Evolutionary conservation across 2,329 filamentous ascomycete genomes (phyloP).

Genomic region (Camillea tinctor): DNA sequence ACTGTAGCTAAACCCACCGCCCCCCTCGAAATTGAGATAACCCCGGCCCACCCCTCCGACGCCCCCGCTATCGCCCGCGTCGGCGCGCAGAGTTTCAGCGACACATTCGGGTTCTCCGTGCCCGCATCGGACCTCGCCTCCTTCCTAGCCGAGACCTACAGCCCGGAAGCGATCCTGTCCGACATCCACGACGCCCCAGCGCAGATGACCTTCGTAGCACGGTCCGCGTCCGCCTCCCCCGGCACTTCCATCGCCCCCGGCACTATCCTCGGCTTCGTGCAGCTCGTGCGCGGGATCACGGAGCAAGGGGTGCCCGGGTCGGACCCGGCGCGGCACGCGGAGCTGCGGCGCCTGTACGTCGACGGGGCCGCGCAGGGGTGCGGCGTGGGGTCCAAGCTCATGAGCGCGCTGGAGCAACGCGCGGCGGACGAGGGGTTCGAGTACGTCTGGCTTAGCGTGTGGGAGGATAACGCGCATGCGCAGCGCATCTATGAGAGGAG

Average conservation of each 20-base stretch:
- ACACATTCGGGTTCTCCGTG: slow-evolving; percentile 26
- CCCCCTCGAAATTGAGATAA: slow-evolving; percentile 14
- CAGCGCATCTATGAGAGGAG: slow-evolving; percentile 25
- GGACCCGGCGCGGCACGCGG: slow-evolving; percentile 20
- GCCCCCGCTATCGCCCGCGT: slow-evolving; percentile 26
- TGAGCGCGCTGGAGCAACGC: slow-evolving; percentile 22
- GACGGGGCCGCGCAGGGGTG: slow-evolving; percentile 26
- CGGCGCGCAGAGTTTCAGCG: slow-evolving; percentile 27
- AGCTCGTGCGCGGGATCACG: slow-evolving; percentile 23
- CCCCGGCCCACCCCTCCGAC: slow-evolving; percentile 21
- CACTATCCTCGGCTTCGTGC: slow-evolving; percentile 25
- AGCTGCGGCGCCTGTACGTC: slow-evolving; percentile 31
- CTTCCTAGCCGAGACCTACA: slow-evolving; percentile 24
- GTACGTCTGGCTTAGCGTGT: slow-evolving; percentile 30
- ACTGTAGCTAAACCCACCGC: no score
- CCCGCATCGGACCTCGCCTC: slow-evolving; percentile 23
- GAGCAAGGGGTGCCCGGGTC: slow-evolving; percentile 20
- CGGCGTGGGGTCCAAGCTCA: slow-evolving; percentile 29
- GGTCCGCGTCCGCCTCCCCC: background rate
- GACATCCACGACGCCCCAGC: slow-evolving; percentile 19
- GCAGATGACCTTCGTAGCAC: slow-evolving; percentile 23
- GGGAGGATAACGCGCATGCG: slow-evolving; percentile 24
- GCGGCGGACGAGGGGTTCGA: slow-evolving; percentile 28
- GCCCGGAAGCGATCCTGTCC: slow-evolving; percentile 15
- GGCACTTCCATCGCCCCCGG: background rate